phyloP scores from a whole-genome alignment of 2,329 filamentous ascomycete species.

The Colletotrichum chrysophilum region DNA sequence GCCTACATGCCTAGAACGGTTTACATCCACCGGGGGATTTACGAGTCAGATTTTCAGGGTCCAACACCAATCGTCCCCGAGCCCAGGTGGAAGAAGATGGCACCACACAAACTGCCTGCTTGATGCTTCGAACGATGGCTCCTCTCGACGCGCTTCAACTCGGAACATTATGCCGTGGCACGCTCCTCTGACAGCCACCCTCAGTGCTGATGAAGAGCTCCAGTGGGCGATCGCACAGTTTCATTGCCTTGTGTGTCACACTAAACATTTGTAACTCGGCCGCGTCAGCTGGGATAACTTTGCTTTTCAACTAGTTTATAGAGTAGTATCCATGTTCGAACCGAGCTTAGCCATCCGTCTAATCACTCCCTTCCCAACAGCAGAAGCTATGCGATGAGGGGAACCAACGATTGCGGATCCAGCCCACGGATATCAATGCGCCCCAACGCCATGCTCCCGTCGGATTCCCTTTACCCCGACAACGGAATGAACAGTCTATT shows the following conservation, averaged over 20 bases:
- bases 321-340: background rate
- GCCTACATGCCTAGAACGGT: background rate
- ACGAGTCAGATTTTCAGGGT: background rate
- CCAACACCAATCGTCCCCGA: background rate
- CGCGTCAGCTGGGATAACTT: background rate
- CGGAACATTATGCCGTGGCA: background rate
- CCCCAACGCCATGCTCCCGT: conserved; percentile 21
- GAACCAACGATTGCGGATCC: conserved; percentile 9
- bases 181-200: background rate
- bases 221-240: background rate
- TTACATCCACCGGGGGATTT: background rate
- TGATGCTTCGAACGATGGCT: background rate
- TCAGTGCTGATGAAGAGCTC: background rate
- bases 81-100: background rate
- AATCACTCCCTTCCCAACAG: background rate
- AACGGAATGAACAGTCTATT: conserved; percentile 18
- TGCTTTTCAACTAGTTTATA: background rate
- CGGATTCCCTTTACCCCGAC: background rate
- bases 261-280: background rate
- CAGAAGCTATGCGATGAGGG: conserved; percentile 2
- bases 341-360: background rate
- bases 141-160: background rate
- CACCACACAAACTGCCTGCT: background rate
- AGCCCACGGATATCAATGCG: conserved; percentile 21
- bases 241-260: background rate